Conservation (phyloP, 2,329 filamentous ascomycete species). For the Cladophialophora yegresii region DNA sequence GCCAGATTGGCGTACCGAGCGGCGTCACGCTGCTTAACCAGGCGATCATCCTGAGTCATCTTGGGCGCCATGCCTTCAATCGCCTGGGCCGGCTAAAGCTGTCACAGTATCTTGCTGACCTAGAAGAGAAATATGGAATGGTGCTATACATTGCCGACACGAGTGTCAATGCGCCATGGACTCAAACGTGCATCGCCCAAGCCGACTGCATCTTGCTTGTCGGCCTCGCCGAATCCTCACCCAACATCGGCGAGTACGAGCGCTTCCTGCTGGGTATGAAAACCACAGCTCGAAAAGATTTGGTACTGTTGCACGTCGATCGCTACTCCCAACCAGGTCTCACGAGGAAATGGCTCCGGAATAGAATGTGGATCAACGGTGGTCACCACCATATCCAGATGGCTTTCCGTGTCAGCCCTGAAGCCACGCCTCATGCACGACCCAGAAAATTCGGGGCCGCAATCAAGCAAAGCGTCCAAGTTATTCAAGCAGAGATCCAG, state of each 20-base stretch:
- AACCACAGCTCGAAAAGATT: slow-evolving; percentile 88
- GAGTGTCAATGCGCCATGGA: slow-evolving; percentile 96
- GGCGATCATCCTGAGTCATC: slow-evolving; percentile 87
- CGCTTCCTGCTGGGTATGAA: slow-evolving; percentile 96
- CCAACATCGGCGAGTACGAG: slow-evolving; percentile 92
- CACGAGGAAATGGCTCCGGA: slow-evolving; percentile 85
- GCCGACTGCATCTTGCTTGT: slow-evolving; percentile 95
- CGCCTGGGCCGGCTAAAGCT: slow-evolving; percentile 96
- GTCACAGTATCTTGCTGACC: slow-evolving; percentile 90
- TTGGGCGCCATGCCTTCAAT: slow-evolving; percentile 94
- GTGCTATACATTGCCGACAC: slow-evolving; percentile 97
- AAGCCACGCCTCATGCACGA: slow-evolving; percentile 70
- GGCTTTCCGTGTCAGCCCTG: slow-evolving; percentile 74
- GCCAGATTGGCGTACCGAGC: slow-evolving; percentile 84
- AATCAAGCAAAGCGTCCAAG: slow-evolving; percentile 89
- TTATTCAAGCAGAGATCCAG: slow-evolving; percentile 93
- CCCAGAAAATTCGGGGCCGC: slow-evolving; percentile 78
- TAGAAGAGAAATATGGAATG: slow-evolving; percentile 95
- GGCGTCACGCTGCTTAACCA: slow-evolving; percentile 92
- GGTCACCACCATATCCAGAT: slow-evolving; percentile 98
- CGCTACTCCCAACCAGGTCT: slow-evolving; percentile 81
- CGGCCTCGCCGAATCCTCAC: slow-evolving; percentile 84
- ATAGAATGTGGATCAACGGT: slow-evolving; percentile 96
- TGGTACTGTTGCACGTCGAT: slow-evolving; percentile 86
- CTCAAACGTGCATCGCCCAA: slow-evolving; percentile 94